These are phyloP conservation scores for Diutina ranongensis DNA, from an alignment of 1,139 yeast genomes.

Conservation along the genomic window DNA sequence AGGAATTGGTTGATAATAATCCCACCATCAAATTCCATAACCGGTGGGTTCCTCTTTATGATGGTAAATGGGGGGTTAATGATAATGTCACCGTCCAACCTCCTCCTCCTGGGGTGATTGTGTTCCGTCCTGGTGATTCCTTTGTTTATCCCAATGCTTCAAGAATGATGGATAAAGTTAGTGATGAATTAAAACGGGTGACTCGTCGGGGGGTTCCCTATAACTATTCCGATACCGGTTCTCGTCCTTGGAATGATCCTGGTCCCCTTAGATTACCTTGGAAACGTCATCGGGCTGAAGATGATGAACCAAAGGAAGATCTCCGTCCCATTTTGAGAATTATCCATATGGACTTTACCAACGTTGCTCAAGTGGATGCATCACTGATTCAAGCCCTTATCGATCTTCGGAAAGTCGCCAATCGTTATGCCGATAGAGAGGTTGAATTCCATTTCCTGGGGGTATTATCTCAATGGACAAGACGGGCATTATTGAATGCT, in stretches of 20 bases:
- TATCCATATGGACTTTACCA: conserved; percentile 70
- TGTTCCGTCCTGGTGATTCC: conserved; percentile 72
- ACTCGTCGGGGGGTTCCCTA: conserved; percentile 54
- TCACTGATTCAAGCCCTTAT: conserved; percentile 71
- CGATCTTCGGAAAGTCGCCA: conserved; percentile 64
- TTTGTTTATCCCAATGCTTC: conserved; percentile 78
- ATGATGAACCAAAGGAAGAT: conserved; percentile 22
- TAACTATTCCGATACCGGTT: conserved; percentile 38
- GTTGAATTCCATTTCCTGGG: conserved; percentile 89
- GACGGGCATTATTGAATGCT: conserved; percentile 61
- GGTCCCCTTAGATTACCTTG: conserved; percentile 43
- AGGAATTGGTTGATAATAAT: conserved; percentile 16
- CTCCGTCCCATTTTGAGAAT: conserved; percentile 57
- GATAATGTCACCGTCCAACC: conserved; percentile 45
- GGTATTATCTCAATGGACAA: conserved; percentile 75
- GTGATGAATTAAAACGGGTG: conserved; percentile 50
- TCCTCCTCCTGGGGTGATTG: conserved; percentile 88
- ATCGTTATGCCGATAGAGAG: conserved; percentile 67
- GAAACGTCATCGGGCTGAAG: conserved; percentile 8
- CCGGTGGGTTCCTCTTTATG: conserved; percentile 71
- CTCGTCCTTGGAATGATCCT: conserved; percentile 88
- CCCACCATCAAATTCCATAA: conserved; percentile 41
- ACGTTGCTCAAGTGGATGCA: conserved; percentile 65
- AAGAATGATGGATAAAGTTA: conserved; percentile 54
- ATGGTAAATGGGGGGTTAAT: conserved; percentile 33